phyloP scores from a whole-genome alignment of 148 eudicot species.

The Heliamphora exappendiculata region DNA sequence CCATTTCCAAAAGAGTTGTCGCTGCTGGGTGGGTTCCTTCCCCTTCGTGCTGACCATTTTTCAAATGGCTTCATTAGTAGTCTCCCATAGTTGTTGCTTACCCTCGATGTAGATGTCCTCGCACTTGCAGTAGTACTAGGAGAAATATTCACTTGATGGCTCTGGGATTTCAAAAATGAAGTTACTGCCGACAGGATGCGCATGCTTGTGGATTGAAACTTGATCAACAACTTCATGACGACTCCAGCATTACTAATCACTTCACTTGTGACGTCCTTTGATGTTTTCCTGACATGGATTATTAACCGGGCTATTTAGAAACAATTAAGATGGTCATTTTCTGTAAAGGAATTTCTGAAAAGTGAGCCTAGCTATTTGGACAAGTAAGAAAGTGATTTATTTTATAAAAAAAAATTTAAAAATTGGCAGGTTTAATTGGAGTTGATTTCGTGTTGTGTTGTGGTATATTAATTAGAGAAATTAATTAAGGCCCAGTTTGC shows the following conservation, averaged over 20 bases:
- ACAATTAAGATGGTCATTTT: neutral
- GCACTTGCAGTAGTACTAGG: no score
- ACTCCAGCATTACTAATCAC: neutral
- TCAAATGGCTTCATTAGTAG: neutral
- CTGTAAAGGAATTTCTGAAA: no score
- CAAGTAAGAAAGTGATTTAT: no score
- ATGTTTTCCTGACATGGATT: slow-evolving; percentile 8
- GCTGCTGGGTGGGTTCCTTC: neutral
- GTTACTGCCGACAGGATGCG: neutral
- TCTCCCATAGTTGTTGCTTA: neutral
- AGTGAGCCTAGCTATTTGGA: no score
- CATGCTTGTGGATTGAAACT: neutral
- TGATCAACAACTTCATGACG: neutral
- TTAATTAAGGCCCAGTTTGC: no score
- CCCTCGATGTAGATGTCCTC: no score
- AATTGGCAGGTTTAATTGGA: no score
- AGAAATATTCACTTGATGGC: neutral
- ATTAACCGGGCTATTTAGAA: neutral
- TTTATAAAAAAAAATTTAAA: no score
- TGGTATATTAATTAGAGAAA: no score
- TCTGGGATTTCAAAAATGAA: neutral
- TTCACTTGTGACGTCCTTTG: neutral
- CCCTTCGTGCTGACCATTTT: neutral
- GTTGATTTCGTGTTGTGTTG: no score
- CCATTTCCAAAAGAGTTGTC: neutral